A percentile compares a stretch with the other conserved stretches of the same genome.
Conservation (phyloP, 2,329 filamentous ascomycete genomes). For the Sporothrix luriei region DNA sequence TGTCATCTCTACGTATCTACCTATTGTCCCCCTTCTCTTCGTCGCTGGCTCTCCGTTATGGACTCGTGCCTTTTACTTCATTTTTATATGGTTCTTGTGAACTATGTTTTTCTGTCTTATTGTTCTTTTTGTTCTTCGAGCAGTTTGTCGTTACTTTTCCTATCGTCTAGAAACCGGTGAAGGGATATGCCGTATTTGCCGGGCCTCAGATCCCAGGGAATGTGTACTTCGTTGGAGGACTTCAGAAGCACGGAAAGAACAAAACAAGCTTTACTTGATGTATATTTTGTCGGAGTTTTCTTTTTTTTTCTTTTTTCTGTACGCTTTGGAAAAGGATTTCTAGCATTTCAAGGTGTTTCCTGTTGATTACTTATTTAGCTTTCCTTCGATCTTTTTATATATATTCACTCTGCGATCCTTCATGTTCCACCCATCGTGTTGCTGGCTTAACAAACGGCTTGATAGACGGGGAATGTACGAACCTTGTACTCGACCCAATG, state of each 20-base stretch:
- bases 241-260: conserved; percentile 24
- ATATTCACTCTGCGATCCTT: not conserved
- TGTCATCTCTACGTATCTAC: conserved; percentile 20
- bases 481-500: not conserved
- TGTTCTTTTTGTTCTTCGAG: not conserved
- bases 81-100: conserved; percentile 23
- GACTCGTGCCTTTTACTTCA: conserved; percentile 29
- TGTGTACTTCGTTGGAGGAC: not conserved
- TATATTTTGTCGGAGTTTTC: conserved; percentile 2
- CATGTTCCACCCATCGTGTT: not conserved
- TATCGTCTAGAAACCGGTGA: too few relatives aligned
- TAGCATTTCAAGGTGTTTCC: conserved; percentile 20
- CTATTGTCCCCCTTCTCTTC: not conserved
- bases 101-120: not conserved
- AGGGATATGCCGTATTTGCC: not conserved
- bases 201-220: conserved; percentile 1
- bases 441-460: not conserved
- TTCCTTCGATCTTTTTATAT: conserved; percentile 8
- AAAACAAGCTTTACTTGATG: conserved; percentile 11
- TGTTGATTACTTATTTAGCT: not conserved
- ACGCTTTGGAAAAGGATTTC: conserved; percentile 6
- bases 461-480: conserved; percentile 3
- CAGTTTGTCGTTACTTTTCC: conserved; percentile 11
- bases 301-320: too few relatives aligned
- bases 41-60: conserved; percentile 12